Base-by-base conservation (phyloP, 2,329 filamentous ascomycete species). In the Aspergillus novoparasiticus region DNA sequence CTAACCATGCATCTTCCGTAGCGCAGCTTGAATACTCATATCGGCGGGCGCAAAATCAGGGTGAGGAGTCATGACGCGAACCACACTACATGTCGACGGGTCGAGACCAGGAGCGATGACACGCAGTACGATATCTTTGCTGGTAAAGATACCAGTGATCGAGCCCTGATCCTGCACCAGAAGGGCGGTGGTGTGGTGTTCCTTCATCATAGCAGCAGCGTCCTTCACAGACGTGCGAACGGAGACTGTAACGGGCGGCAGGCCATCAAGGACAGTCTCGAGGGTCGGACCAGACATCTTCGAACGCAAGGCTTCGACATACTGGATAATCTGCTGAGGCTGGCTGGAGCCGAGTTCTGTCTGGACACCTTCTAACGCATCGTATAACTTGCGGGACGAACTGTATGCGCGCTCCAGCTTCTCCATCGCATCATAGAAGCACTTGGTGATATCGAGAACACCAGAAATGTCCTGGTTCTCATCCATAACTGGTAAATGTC, bases 391-490 rank as follows among this genome's bases (percentile, higher is more conserved):
- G 71, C 95, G 89, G n/a, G 95, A 99, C 19, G 95, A 98, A 68
- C 93, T 93, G 79, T 99, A 99, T 57, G 95, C 95, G 58, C 95
- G 90, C 84, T 99, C 95, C 64, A 99, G 83, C 84, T 99, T 99
- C 84, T 99, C 95, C 95, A 99, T 99, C 50, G 95, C 95, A 81
- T 99, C 95, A 81, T 99, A 99, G 80, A 99, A 99, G 81, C 95
- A 99, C 81, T 98, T 99, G 62, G 95, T 99, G 72, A 99, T 99
- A 79, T 99, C 95, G 60, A 99, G 84, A 69, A 99, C 94, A 83
- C 95, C 95, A 9, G 94, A 96, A 66, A 99, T 99, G 75, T 99
- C 94, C 80, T 99, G 95, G 79, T 99, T 98, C 83, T 99, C 95
- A 80, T 99, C 95, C 95, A 99, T 99, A 69, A 99, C 95, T 3